Base-by-base conservation (phyloP, 306 rosid genomes). In the Vigna trinervia region DNA sequence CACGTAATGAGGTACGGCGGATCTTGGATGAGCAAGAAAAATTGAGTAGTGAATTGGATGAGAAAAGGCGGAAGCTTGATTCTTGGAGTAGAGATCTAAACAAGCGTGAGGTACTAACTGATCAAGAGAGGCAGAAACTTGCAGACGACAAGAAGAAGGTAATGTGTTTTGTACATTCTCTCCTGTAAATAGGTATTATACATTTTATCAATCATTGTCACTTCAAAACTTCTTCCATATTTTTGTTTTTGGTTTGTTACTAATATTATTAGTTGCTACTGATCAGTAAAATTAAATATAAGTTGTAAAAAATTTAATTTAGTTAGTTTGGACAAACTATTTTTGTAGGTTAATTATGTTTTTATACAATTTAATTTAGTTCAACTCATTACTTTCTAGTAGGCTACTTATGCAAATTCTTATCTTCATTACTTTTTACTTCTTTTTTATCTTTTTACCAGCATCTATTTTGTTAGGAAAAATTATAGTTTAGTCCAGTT, bases 141-240 rank as follows among this genome's bases (percentile, higher is more conserved):
- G 97, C 89, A 6, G 99, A 92, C 70, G 99, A 95, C 17, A 90
- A 79, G 82, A 84, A 84, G 85, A 90, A 90, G 99, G 99, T 92
- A 75, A 73, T 8, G 38, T 45, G 45, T 80, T 23, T 51, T 17
- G 41, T 69, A 38, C 1, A 45, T 45, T 41, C 71, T 46, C 47
- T 68, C 39, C 71, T 28, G 14, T 50, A 19, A 39, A 13, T 36
- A 30, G 34, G 34, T 30, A 6, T 58, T 9, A 8, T 9, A 41
- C 12, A 39, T 39, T 45, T 75, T 72, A n/a, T 50, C 8, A 28
- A 3, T 57, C 43, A 63, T 43, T 48, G 61, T 70, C 56, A 59
- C 43, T 26, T 19, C 53, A 73, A 67, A 77, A 77, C n/a, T 51
- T 66, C 14, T 23, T 65, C 5, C 41, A 23, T 57, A 4, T 52